These are phyloP conservation scores for Boletus pseudo-olivaceus DNA, from an alignment of 768 basidiomycete genomes.

Conservation along the genomic window DNA sequence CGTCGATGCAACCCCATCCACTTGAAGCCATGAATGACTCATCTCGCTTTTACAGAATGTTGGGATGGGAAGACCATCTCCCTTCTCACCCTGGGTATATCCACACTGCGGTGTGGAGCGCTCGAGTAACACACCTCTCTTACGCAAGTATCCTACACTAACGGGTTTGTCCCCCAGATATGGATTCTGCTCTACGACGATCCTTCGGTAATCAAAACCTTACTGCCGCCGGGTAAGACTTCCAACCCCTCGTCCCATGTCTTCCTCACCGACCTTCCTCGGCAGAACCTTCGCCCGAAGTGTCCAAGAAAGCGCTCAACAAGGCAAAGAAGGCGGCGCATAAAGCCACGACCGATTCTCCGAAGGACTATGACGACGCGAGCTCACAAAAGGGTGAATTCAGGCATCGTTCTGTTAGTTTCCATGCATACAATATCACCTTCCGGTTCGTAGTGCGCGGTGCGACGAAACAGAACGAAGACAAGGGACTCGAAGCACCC, in stretches of 20 bases:
- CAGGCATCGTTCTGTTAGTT: constrained; percentile 11
- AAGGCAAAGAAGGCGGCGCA: constrained; percentile 80
- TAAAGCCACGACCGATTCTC: constrained; percentile 49
- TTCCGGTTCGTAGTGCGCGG: constrained; percentile 22
- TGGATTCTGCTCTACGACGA: constrained; percentile 70
- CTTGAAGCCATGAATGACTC: background rate
- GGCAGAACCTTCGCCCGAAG: constrained; percentile 18
- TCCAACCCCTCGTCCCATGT: constrained; percentile 19
- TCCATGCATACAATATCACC: constrained; percentile 10
- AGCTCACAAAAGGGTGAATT: constrained; percentile 59
- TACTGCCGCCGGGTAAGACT: constrained; percentile 36
- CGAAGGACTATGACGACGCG: constrained; percentile 36
- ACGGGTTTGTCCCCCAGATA: constrained; percentile 47
- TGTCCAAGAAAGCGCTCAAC: constrained; percentile 78
- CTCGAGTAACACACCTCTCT: constrained; percentile 46
- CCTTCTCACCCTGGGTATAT: constrained; percentile 76
- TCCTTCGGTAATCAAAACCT: constrained; percentile 50
- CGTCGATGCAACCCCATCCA: constrained; percentile 22
- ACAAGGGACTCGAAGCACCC: constrained; percentile 63
- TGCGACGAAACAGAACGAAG: constrained; percentile 42
- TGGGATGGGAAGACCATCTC: constrained; percentile 79
- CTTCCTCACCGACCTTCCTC: background rate
- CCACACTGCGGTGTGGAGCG: constrained; percentile 65
- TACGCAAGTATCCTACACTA: constrained; percentile 8
- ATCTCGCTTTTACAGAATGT: constrained; percentile 45